phyloP scores from a whole-genome alignment of 768 basidiomycete species.

The Kwoniella bestiolae region DNA sequence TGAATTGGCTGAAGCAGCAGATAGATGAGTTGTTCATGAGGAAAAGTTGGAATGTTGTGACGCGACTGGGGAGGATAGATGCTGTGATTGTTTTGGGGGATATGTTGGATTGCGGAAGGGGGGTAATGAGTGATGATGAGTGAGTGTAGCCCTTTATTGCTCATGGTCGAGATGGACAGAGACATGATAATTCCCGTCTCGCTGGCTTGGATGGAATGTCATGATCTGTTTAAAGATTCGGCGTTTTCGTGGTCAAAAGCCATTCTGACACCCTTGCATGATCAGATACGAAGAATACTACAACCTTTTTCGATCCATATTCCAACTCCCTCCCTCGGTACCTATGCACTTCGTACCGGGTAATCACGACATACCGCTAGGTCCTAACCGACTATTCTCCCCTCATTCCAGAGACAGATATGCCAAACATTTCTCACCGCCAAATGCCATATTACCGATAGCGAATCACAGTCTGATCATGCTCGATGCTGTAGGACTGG shows the following conservation, averaged over 20 bases:
- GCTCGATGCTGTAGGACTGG: constrained; percentile 53
- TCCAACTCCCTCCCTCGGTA: constrained; percentile 62
- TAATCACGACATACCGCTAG: constrained; percentile 81
- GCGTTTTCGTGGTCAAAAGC: no score
- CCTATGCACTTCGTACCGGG: constrained; percentile 79
- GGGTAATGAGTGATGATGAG: constrained; percentile 69
- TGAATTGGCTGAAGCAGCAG: constrained; percentile 67
- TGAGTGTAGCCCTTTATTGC: constrained; percentile 59
- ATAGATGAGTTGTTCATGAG: constrained; percentile 80
- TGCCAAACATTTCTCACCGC: constrained; percentile 72
- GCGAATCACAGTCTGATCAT: constrained; percentile 61
- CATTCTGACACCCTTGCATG: not conserved
- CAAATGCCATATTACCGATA: constrained; percentile 65
- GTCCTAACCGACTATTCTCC: constrained; percentile 61
- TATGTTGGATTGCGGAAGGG: constrained; percentile 85
- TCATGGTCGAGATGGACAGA: not conserved
- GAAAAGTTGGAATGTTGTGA: constrained; percentile 78
- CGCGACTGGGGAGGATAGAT: constrained; percentile 66
- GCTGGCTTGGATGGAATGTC: no score
- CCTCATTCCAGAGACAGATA: constrained; percentile 67
- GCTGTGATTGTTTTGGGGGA: constrained; percentile 83
- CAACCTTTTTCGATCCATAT: constrained; percentile 71
- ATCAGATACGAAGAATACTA: constrained; percentile 75
- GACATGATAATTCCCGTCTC: no score
- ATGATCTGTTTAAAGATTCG: not conserved